These are phyloP conservation scores for Geranium incanum DNA, from an alignment of 441 rosid genomes.

Conservation along the genomic window DNA sequence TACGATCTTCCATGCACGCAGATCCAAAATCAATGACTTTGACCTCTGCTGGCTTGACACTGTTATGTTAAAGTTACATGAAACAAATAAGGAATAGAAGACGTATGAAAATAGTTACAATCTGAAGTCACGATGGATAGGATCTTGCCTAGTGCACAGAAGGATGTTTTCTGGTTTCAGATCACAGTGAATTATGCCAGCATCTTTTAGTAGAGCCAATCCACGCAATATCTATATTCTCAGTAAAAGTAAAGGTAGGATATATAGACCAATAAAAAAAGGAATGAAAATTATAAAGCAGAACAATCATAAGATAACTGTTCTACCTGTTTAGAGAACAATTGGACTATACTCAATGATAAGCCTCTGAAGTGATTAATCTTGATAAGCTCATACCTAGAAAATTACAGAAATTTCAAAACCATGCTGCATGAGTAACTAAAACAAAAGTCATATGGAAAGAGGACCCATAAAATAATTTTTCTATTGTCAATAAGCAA, in stretches of 20 bases:
- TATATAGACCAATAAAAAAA: not conserved
- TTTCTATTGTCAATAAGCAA: not conserved
- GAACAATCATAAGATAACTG: slow-evolving; percentile 16
- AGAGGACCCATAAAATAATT: not conserved
- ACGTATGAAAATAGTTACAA: slow-evolving; percentile 12
- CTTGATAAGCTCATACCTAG: slow-evolving; percentile 97
- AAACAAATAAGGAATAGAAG: slow-evolving; percentile 18
- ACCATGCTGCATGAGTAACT: slow-evolving; percentile 14
- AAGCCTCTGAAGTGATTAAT: slow-evolving; percentile 90
- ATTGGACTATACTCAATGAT: slow-evolving; percentile 88
- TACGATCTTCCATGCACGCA: slow-evolving; percentile 98
- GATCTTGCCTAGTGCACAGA: slow-evolving; percentile 74
- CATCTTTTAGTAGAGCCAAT: slow-evolving; percentile 86
- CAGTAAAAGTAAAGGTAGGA: not conserved
- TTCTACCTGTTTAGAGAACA: slow-evolving; percentile 94
- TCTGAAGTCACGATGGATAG: slow-evolving; percentile 20
- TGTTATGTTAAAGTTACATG: slow-evolving; percentile 31
- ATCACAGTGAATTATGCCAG: slow-evolving; percentile 97
- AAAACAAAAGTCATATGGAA: slow-evolving; percentile 15
- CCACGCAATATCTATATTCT: slow-evolving; percentile 69
- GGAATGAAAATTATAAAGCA: not conserved
- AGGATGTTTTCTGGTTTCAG: slow-evolving; percentile 98
- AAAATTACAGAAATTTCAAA: slow-evolving; percentile 21
- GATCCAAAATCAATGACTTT: slow-evolving; percentile 99
- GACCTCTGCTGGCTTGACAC: slow-evolving; percentile 86